These are phyloP conservation scores for Fusarium subglutinans DNA, from an alignment of 2,329 filamentous ascomycete species.

Conservation along the genomic window DNA sequence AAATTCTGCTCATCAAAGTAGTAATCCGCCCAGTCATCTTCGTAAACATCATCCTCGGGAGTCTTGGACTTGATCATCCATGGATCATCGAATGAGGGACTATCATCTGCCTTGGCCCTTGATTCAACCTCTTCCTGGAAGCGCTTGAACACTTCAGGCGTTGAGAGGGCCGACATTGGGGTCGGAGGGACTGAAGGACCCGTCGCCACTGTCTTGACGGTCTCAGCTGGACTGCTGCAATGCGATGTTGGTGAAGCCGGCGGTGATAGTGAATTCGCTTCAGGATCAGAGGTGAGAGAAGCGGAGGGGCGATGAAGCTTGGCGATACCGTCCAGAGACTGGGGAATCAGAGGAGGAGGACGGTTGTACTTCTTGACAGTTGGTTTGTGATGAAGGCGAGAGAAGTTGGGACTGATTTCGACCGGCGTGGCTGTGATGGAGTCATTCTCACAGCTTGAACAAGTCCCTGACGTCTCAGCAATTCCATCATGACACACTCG, in stretches of 20 bases:
- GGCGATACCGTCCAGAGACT: constrained; percentile 22
- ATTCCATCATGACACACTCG: constrained; percentile 34
- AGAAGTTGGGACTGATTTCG: constrained; percentile 9
- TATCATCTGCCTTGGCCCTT: background rate
- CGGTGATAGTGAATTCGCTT: constrained; percentile 27
- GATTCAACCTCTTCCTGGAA: constrained; percentile 27
- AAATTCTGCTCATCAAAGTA: constrained; percentile 45
- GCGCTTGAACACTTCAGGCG: constrained; percentile 34
- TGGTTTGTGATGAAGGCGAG: constrained; percentile 12
- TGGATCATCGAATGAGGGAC: constrained; percentile 23
- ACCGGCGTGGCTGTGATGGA: constrained; percentile 7
- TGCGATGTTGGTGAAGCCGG: constrained; percentile 15
- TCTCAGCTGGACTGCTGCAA: constrained; percentile 13
- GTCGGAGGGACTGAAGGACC: constrained; percentile 20
- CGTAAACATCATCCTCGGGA: constrained; percentile 32
- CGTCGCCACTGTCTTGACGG: constrained; percentile 6
- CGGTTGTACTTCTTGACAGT: constrained; percentile 23
- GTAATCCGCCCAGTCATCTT: constrained; percentile 46
- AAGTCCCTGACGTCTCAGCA: constrained; percentile 36
- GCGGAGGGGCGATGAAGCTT: constrained; percentile 22
- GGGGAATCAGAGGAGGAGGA: constrained; percentile 30
- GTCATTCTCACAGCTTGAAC: constrained; percentile 40
- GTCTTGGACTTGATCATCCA: constrained; percentile 12
- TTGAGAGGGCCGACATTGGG: constrained; percentile 34
- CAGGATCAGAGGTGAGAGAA: constrained; percentile 27